Evolutionary conservation across 257 asterid genomes (phyloP).

Genomic region (Buddleja alternifolia): DNA sequence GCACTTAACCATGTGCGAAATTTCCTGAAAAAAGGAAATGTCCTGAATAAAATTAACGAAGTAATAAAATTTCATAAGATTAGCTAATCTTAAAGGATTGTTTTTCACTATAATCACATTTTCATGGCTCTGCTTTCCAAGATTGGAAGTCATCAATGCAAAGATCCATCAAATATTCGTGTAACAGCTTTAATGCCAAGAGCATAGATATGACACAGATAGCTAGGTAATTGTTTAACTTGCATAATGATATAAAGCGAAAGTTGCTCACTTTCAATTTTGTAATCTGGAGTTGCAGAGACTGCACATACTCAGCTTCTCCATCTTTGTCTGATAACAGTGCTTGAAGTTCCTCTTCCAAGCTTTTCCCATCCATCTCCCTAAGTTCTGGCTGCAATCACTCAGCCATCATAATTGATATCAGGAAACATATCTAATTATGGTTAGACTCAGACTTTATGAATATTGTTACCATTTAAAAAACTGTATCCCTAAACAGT

Average conservation of each 20-base stretch:
- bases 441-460: background rate
- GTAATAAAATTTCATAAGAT: background rate
- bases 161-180: background rate
- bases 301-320: conserved; percentile 70
- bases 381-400: conserved; percentile 65
- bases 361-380: conserved; percentile 55
- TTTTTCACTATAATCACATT: conserved; percentile 15
- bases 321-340: conserved; percentile 72
- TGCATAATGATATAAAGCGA: conserved; percentile 19
- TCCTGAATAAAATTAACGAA: conserved; percentile 17
- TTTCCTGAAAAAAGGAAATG: conserved; percentile 47
- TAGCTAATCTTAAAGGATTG: conserved; percentile 9
- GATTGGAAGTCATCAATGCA: conserved; percentile 8
- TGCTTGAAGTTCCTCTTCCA: conserved; percentile 75
- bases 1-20: conserved; percentile 61
- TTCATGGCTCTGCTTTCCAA: background rate
- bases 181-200: background rate
- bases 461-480: conserved; percentile 5
- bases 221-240: conserved; percentile 1
- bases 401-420: conserved; percentile 25
- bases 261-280: conserved; percentile 62
- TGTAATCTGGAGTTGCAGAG: conserved; percentile 71
- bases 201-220: background rate
- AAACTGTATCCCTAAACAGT: conserved; percentile 2
- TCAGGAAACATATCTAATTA: conserved; percentile 4